A percentile compares a stretch with the other conserved stretches of the same genome.
phyloP scores from a whole-genome alignment of 345 rosid genomes.

The Arabidopsis thaliana region DNA sequence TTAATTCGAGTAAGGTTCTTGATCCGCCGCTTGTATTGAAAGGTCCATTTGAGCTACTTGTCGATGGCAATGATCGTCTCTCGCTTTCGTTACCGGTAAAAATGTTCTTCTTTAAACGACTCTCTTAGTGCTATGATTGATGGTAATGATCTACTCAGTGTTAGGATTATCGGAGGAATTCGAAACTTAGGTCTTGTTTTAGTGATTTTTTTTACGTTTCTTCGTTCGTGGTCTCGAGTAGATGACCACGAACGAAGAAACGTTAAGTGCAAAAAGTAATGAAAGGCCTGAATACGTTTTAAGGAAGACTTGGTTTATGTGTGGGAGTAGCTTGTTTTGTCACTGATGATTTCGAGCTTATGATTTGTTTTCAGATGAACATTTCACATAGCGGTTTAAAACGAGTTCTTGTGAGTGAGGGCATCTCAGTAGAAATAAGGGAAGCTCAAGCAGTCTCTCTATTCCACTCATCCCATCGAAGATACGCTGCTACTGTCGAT shows the following conservation, averaged over 20 bases:
- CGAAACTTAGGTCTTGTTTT: background rate
- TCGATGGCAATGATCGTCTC: constrained; percentile 47
- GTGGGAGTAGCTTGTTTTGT: constrained; percentile 6
- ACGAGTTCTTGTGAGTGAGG: constrained; percentile 69
- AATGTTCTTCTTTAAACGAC: background rate
- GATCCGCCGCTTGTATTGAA: constrained; percentile 56
- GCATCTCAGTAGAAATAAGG: constrained; percentile 60
- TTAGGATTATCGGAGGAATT: background rate
- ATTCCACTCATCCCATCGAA: constrained; percentile 50
- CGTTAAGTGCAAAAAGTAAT: background rate
- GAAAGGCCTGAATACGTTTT: constrained; percentile 1
- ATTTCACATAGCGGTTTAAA: constrained; percentile 54
- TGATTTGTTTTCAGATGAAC: constrained; percentile 56
- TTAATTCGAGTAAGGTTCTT: constrained; percentile 52
- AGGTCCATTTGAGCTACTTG: constrained; percentile 73
- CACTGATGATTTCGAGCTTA: constrained; percentile 19
- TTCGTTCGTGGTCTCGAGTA: background rate
- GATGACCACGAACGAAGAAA: background rate
- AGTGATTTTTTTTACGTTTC: background rate
- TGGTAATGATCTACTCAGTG: background rate
- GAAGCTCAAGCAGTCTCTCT: constrained; percentile 64
- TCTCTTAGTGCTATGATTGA: background rate
- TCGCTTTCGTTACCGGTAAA: constrained; percentile 63
- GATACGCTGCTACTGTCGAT: constrained; percentile 37
- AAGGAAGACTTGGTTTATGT: background rate